These are phyloP conservation scores for Oryza australiensis DNA, from an alignment of 176 grass and related monocot genomes.

Conservation along the genomic window DNA sequence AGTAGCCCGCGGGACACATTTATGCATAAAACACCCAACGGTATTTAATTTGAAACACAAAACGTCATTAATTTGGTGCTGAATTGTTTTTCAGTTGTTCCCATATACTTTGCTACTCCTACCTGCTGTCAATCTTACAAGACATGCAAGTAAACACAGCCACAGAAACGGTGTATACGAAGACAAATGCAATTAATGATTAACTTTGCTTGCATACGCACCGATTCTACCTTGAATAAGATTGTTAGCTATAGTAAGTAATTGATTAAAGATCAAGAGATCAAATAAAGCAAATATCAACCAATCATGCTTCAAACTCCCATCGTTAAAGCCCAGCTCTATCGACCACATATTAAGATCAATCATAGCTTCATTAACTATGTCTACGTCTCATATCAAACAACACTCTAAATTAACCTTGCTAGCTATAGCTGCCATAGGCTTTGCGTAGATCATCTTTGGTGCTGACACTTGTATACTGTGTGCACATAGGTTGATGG, in stretches of 20 bases:
- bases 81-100: background rate
- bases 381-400: background rate
- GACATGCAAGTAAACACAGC: constrained; percentile 24
- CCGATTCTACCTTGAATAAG: constrained; percentile 26
- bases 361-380: background rate
- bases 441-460: background rate
- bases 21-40: no score
- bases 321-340: background rate
- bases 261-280: constrained; percentile 19
- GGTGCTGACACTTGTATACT: background rate
- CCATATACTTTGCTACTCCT: background rate
- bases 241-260: background rate
- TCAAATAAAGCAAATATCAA: background rate
- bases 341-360: background rate
- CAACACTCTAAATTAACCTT: background rate
- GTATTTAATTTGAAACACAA: background rate
- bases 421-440: background rate
- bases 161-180: background rate
- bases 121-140: constrained; percentile 18
- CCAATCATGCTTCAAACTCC: constrained; percentile 16
- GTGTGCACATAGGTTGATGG: background rate
- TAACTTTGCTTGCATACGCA: constrained; percentile 30
- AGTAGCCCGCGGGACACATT: no score
- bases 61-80: background rate
- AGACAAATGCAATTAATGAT: background rate